Percentiles rank a stretch among this genome's conserved stretches.
Conservation (phyloP, 768 basidiomycete genomes). For the Pleurotus giganteus region DNA sequence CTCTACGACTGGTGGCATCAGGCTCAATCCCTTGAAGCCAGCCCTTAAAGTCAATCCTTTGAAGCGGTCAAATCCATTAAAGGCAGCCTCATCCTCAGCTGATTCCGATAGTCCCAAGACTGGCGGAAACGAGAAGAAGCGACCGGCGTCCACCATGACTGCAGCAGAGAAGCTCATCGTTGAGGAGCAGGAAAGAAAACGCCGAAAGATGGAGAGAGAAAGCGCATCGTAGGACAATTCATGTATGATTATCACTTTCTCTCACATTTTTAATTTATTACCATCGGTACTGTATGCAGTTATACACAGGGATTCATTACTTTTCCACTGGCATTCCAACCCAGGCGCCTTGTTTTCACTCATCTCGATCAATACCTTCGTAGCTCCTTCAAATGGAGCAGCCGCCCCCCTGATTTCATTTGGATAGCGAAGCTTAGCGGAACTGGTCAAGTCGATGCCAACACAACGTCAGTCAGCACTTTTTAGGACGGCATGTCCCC, state of each 20-base stretch:
- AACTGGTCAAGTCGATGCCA: no score
- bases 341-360: no score
- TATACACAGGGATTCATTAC: neutral
- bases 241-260: neutral
- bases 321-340: no score
- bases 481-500: no score
- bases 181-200: conserved; percentile 91
- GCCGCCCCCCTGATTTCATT: no score
- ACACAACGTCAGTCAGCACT: no score
- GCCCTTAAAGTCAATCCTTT: conserved; percentile 62
- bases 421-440: no score
- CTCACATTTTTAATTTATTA: neutral
- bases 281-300: neutral
- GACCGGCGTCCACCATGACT: conserved; percentile 62
- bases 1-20: conserved; percentile 43
- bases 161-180: conserved; percentile 84
- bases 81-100: conserved; percentile 42
- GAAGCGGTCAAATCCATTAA: conserved; percentile 77
- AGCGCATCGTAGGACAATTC: conserved; percentile 14
- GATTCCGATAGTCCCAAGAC: conserved; percentile 28
- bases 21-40: conserved; percentile 62
- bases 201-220: conserved; percentile 67
- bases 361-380: no score
- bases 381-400: no score
- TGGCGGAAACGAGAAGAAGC: conserved; percentile 56